Percentiles rank a stretch among this genome's conserved stretches.
Conservation (phyloP, 148 eudicot species). For the Diospyros lotus region DNA sequence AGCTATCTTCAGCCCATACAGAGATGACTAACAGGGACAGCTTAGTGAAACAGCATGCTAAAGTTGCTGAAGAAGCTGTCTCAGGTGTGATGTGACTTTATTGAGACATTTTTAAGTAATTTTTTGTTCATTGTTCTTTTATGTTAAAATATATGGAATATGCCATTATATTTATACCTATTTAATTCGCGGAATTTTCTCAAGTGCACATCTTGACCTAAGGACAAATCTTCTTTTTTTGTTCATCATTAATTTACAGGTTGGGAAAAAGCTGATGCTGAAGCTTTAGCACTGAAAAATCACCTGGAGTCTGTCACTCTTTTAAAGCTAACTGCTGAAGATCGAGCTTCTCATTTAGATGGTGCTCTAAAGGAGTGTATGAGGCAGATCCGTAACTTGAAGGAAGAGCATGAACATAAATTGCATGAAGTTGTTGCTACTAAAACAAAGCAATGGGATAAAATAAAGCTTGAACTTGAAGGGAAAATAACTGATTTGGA, state of each 20-base stretch:
- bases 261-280: slow-evolving; percentile 99
- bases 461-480: slow-evolving; percentile 75
- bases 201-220: not conserved
- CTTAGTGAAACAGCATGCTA: slow-evolving; percentile 86
- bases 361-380: slow-evolving; percentile 96
- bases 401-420: slow-evolving; percentile 84
- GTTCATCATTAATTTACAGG: slow-evolving; percentile 38
- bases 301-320: slow-evolving; percentile 92
- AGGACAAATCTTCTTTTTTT: not conserved
- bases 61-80: slow-evolving; percentile 99
- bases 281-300: slow-evolving; percentile 77
- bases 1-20: slow-evolving; percentile 60
- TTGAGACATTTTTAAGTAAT: not conserved
- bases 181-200: not conserved
- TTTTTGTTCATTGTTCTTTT: not conserved
- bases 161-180: not conserved
- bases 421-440: slow-evolving; percentile 58
- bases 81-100: slow-evolving; percentile 45
- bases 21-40: slow-evolving; percentile 80
- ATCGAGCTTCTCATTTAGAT: slow-evolving; percentile 83
- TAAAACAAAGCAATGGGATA: slow-evolving; percentile 72
- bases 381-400: slow-evolving; percentile 85
- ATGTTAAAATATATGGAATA: not conserved
- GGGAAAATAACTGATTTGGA: slow-evolving; percentile 53
- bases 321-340: slow-evolving; percentile 85